Percentiles rank a stretch among this genome's conserved stretches.
Evolutionary conservation across 257 asterid genomes (phyloP).

Genomic region (Rehmannia glutinosa): DNA sequence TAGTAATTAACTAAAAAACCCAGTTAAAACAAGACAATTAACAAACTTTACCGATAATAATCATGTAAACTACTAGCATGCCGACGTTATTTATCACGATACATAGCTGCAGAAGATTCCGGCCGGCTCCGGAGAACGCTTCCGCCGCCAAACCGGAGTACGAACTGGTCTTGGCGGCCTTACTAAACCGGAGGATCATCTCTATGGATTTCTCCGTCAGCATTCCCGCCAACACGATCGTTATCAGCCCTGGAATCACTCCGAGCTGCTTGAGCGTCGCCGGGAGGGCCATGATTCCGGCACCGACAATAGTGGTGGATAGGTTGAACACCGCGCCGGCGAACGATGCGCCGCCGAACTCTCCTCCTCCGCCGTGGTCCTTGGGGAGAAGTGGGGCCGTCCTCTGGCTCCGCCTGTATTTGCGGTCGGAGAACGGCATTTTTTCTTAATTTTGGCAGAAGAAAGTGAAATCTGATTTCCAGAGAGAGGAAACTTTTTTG

Average conservation of each 20-base stretch:
- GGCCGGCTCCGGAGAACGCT: constrained; percentile 52
- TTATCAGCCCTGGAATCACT: constrained; percentile 56
- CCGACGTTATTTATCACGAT: constrained; percentile 74
- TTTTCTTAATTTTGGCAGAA: constrained; percentile 4
- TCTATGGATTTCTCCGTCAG: constrained; percentile 77
- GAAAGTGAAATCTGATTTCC: constrained; percentile 10
- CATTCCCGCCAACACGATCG: constrained; percentile 57
- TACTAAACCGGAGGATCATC: constrained; percentile 64
- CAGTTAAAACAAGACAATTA: not conserved
- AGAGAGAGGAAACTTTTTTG: not conserved
- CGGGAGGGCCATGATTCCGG: constrained; percentile 93
- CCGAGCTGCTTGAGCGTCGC: constrained; percentile 81
- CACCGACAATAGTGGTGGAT: constrained; percentile 82
- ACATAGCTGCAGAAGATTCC: constrained; percentile 62
- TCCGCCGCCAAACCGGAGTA: constrained; percentile 73
- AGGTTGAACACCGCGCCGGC: constrained; percentile 82
- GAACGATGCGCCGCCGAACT: constrained; percentile 57
- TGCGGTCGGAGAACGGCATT: constrained; percentile 53
- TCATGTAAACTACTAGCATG: constrained; percentile 78
- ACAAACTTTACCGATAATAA: constrained; percentile 57
- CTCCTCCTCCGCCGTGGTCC: constrained; percentile 33
- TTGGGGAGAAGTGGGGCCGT: constrained; percentile 54
- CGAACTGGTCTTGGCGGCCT: constrained; percentile 60
- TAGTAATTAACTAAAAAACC: not conserved
- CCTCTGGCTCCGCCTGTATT: constrained; percentile 66